A percentile compares a stretch with the other conserved stretches of the same genome.
Evolutionary conservation across 768 basidiomycete species (phyloP).

Genomic region (Leucosporidium yakuticum): DNA sequence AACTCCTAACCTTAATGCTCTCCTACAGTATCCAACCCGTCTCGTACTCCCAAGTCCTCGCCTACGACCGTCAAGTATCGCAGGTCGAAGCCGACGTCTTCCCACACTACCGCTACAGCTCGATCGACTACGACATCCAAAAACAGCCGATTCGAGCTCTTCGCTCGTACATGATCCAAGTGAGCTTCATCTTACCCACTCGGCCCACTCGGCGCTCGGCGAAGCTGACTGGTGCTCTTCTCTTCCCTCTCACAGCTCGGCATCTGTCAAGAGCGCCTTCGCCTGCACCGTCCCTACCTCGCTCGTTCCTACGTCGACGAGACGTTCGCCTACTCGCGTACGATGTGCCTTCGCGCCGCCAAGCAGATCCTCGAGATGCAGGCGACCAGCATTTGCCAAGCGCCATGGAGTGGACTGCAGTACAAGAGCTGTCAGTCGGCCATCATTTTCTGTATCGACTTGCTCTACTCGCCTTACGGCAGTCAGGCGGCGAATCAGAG

Average conservation of each 20-base stretch:
- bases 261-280: constrained; percentile 5
- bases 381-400: background rate
- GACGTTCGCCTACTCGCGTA: background rate
- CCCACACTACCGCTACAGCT: background rate
- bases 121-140: no score
- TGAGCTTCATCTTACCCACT: no score
- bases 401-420: background rate
- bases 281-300: constrained; percentile 13
- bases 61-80: background rate
- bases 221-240: background rate
- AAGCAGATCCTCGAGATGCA: constrained; percentile 1
- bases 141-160: background rate
- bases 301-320: background rate
- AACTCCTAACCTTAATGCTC: background rate
- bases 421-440: background rate
- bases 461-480: background rate
- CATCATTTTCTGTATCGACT: constrained; percentile 1
- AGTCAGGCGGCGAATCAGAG: background rate
- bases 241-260: background rate
- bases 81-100: background rate
- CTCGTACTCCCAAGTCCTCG: background rate
- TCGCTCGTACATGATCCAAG: background rate
- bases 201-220: background rate
- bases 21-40: background rate
- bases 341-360: background rate